phyloP scores from a whole-genome alignment of 306 rosid species.

The Cyamopsis tetragonoloba region DNA sequence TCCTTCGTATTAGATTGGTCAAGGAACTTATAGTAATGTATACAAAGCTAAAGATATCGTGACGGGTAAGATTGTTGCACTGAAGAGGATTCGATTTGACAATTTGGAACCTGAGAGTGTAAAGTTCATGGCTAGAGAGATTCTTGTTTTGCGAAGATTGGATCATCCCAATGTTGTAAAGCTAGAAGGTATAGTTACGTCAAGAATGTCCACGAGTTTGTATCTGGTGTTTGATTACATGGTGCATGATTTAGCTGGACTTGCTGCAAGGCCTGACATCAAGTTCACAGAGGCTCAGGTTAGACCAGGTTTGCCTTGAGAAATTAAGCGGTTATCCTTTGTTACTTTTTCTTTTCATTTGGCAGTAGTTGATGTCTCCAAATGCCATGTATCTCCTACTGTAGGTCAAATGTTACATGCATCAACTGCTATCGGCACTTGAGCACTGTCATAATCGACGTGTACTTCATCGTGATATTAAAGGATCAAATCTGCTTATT shows the following conservation, averaged over 20 bases:
- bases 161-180: constrained; percentile 89
- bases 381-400: constrained; percentile 15
- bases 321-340: neutral
- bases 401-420: constrained; percentile 92
- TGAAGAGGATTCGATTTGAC: constrained; percentile 95
- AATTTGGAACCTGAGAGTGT: constrained; percentile 97
- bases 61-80: constrained; percentile 89
- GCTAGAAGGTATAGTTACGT: constrained; percentile 94
- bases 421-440: constrained; percentile 83
- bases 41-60: constrained; percentile 86
- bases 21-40: constrained; percentile 97
- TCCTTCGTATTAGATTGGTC: constrained; percentile 62
- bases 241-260: constrained; percentile 98
- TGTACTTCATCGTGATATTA: constrained; percentile 91
- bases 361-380: constrained; percentile 22
- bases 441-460: constrained; percentile 84
- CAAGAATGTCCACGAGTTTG: constrained; percentile 95
- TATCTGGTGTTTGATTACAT: constrained; percentile 86
- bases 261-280: constrained; percentile 82
- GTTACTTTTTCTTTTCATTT: constrained; percentile 13
- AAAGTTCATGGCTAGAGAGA: constrained; percentile 95
- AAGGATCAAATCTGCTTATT: constrained; percentile 92
- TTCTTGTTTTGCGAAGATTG: constrained; percentile 77
- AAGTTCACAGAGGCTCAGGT: constrained; percentile 94
- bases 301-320: constrained; percentile 43